phyloP scores from a whole-genome alignment of 768 basidiomycete genomes.

The Coprinopsis cinerea region DNA sequence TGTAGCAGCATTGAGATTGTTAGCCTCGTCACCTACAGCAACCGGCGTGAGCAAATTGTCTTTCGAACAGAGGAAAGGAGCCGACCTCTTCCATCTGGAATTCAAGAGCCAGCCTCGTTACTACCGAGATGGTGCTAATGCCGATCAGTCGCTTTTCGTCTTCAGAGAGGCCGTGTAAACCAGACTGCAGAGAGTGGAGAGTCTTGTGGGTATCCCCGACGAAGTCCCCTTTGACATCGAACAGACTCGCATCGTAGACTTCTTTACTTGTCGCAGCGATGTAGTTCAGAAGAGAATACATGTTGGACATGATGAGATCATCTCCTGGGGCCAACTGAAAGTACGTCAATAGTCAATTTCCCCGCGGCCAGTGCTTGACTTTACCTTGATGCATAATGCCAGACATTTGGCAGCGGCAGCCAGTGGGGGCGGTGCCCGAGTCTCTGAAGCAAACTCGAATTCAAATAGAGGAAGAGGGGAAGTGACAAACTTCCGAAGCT shows the following conservation, averaged over 20 bases:
- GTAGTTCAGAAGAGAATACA: conserved; percentile 94
- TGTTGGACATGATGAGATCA: conserved; percentile 87
- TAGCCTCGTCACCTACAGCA: conserved; percentile 65
- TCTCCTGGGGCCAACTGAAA: conserved; percentile 75
- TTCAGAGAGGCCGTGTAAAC: conserved; percentile 64
- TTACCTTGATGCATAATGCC: conserved; percentile 80
- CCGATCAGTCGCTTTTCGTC: conserved; percentile 82
- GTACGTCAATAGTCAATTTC: conserved; percentile 6
- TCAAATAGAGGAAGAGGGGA: conserved; percentile 87
- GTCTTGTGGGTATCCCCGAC: conserved; percentile 43
- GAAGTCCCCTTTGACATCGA: conserved; percentile 37
- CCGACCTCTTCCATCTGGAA: conserved; percentile 78
- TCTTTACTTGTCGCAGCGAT: conserved; percentile 82
- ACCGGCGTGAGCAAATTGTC: background rate
- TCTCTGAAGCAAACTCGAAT: conserved; percentile 71
- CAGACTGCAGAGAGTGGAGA: conserved; percentile 54
- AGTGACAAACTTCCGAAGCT: conserved; percentile 83
- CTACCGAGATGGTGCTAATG: conserved; percentile 88
- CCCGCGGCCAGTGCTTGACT: conserved; percentile 12
- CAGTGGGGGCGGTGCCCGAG: conserved; percentile 70
- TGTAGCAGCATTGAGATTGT: conserved; percentile 93
- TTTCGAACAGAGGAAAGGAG: background rate
- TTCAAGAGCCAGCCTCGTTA: conserved; percentile 82
- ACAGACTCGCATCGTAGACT: conserved; percentile 46
- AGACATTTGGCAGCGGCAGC: conserved; percentile 86